Evolutionary conservation across 176 grass and related monocot species (phyloP).

Genomic region (Musa schizocarpa): DNA sequence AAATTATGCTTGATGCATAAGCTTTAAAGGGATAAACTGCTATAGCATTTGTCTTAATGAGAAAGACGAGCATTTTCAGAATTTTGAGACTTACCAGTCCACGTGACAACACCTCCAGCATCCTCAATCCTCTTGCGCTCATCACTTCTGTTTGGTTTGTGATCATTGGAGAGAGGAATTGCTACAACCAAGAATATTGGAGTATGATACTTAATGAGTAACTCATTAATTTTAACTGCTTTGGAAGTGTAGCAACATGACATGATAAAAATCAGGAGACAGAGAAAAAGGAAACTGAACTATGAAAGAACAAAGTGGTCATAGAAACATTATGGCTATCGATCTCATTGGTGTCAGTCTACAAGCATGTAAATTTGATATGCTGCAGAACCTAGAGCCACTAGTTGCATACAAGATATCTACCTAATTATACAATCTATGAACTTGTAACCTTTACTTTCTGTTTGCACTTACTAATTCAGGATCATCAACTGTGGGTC

Average conservation of each 20-base stretch:
- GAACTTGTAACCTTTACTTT: no score
- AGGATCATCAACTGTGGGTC: no score
- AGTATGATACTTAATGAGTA: slow-evolving; percentile 12
- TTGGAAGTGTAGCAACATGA: no score
- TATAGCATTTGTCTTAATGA: neutral
- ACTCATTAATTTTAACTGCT: neutral
- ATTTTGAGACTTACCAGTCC: neutral
- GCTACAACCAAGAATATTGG: slow-evolving; percentile 11
- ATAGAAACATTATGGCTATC: neutral
- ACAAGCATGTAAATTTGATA: no score
- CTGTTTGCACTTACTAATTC: no score
- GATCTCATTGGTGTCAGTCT: no score
- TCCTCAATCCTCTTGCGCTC: neutral
- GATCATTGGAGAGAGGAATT: neutral
- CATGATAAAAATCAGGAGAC: no score
- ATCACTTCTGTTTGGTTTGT: neutral
- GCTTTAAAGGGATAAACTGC: neutral
- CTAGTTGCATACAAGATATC: no score
- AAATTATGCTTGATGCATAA: neutral
- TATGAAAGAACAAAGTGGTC: no score
- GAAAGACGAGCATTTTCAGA: neutral
- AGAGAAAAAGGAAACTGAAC: no score
- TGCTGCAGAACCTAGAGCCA: no score
- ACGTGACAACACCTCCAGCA: neutral
- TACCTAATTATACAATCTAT: no score